Evolutionary conservation across 2,329 filamentous ascomycete genomes (phyloP).

Genomic region (Aureobasidium melanogenum): DNA sequence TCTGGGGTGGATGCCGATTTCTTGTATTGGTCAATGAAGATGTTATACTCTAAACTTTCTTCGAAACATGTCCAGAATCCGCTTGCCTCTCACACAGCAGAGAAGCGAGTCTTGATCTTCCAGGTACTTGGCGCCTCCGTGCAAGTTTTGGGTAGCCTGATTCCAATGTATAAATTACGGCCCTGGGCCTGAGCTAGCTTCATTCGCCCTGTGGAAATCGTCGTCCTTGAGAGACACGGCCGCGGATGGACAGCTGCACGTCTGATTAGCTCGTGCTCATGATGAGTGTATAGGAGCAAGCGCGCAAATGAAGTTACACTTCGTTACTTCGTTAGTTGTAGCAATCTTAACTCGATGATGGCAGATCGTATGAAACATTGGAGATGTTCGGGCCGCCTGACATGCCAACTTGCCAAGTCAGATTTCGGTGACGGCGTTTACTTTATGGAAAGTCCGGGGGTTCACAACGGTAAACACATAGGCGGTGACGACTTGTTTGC

Average conservation of each 20-base stretch:
- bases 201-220: neutral
- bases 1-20: neutral
- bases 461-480: neutral
- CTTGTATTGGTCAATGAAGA: neutral
- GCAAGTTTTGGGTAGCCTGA: neutral
- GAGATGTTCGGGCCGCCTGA: neutral
- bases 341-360: neutral
- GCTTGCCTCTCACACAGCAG: neutral
- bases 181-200: neutral
- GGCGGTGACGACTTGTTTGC: slow-evolving; percentile 2
- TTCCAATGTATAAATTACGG: neutral
- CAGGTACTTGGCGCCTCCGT: neutral
- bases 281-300: neutral
- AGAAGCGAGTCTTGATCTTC: neutral
- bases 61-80: neutral
- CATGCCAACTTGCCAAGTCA: neutral
- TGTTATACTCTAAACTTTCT: neutral
- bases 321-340: neutral
- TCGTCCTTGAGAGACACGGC: no score
- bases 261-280: neutral
- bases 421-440: no score
- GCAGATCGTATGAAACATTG: neutral
- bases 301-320: neutral
- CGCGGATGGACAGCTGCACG: no score
- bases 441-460: neutral